A percentile compares a stretch with the other conserved stretches of the same genome.
phyloP scores from a whole-genome alignment of 2,329 filamentous ascomycete species.

The Phaeosphaeria sp. region DNA sequence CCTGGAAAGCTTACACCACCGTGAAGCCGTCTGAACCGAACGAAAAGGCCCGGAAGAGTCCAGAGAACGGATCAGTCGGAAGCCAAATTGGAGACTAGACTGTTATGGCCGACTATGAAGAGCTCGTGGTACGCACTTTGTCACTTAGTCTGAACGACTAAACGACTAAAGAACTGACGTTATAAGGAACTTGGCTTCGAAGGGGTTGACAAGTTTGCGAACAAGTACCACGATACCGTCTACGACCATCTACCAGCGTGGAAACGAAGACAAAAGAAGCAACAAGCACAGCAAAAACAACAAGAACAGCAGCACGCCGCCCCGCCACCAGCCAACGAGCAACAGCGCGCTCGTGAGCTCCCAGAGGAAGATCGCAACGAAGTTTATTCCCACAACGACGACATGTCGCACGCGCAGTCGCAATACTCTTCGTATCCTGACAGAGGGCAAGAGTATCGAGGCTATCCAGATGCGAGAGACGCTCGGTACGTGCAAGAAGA shows the following conservation, averaged over 20 bases:
- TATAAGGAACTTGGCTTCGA: slow-evolving; percentile 46
- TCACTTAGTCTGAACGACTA: neutral
- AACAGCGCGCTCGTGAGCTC: neutral
- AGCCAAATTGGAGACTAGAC: slow-evolving; percentile 7
- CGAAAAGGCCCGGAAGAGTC: slow-evolving; percentile 4
- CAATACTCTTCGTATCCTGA: slow-evolving; percentile 16
- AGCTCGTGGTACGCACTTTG: slow-evolving; percentile 32
- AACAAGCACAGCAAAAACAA: slow-evolving; percentile 10
- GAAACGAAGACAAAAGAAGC: slow-evolving; percentile 14
- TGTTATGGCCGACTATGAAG: slow-evolving; percentile 33
- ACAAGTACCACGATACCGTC: slow-evolving; percentile 40
- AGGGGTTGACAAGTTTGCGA: slow-evolving; percentile 37
- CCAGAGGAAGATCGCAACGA: neutral
- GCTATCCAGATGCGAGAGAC: slow-evolving; percentile 15
- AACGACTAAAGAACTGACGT: neutral
- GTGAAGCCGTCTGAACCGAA: slow-evolving; percentile 2
- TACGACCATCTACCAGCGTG: slow-evolving; percentile 26
- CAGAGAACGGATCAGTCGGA: slow-evolving; percentile 24
- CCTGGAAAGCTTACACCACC: neutral
- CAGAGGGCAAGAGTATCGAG: slow-evolving; percentile 13
- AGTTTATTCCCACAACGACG: slow-evolving; percentile 4
- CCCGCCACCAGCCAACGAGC: slow-evolving; percentile 1
- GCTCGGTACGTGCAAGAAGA: slow-evolving; percentile 24
- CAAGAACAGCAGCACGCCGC: neutral
- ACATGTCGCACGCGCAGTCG: slow-evolving; percentile 19